Conservation (phyloP, 192 early-diverging fungal genomes). For the Coemansia sp. region DNA sequence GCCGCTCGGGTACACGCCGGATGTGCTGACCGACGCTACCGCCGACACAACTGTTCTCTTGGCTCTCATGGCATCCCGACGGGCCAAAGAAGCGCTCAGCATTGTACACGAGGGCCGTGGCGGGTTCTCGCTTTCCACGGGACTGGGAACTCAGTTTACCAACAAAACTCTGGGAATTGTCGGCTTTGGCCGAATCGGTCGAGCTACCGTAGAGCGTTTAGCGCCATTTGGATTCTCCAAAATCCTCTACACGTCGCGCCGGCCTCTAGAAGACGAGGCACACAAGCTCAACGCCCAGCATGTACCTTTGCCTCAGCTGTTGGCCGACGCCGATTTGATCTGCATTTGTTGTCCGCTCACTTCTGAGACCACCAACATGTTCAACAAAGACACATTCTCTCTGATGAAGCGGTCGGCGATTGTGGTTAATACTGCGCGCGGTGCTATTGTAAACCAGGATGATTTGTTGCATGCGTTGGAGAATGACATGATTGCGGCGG, state of each 20-base stretch:
- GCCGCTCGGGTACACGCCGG: conserved; percentile 78
- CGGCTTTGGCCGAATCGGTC: conserved; percentile 81
- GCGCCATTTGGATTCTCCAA: conserved; percentile 66
- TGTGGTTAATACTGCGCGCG: conserved; percentile 81
- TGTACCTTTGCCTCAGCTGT: conserved; percentile 59
- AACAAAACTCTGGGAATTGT: conserved; percentile 82
- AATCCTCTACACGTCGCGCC: conserved; percentile 65
- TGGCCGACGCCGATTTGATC: conserved; percentile 68
- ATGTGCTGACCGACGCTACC: conserved; percentile 84
- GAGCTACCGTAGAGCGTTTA: conserved; percentile 69
- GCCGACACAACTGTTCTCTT: conserved; percentile 81
- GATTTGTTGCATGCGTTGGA: conserved; percentile 68
- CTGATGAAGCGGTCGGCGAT: conserved; percentile 69
- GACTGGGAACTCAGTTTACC: conserved; percentile 69
- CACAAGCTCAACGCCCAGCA: conserved; percentile 51
- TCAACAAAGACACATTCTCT: conserved; percentile 63
- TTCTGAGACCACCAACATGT: conserved; percentile 67
- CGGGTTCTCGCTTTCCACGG: conserved; percentile 25
- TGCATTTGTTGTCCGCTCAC: conserved; percentile 76
- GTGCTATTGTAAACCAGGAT: conserved; percentile 74
- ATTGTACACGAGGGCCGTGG: conserved; percentile 14
- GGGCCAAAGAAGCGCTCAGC: conserved; percentile 61
- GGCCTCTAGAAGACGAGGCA: conserved; percentile 54
- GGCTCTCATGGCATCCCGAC: conserved; percentile 68
- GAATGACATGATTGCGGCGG: conserved; percentile 59